Evolutionary conservation across 2,329 filamentous ascomycete species (phyloP).

Genomic region (Fusarium paranaense): DNA sequence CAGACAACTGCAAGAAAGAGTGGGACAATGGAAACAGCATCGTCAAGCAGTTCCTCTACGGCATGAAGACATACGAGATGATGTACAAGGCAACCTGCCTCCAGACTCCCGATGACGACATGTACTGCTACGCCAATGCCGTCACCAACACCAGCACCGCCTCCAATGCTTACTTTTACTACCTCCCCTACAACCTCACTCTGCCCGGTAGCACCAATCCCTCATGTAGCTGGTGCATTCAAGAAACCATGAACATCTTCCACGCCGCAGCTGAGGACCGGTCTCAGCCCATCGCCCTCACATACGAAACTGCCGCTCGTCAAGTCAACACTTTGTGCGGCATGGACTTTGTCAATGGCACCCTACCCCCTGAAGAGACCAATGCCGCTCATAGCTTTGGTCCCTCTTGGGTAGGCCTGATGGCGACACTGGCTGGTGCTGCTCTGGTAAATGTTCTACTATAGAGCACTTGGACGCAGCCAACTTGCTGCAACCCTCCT

Average conservation of each 20-base stretch:
- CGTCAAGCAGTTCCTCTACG: slow-evolving; percentile 80
- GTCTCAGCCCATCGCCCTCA: slow-evolving; percentile 73
- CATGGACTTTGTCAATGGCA: slow-evolving; percentile 66
- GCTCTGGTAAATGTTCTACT: slow-evolving; percentile 33
- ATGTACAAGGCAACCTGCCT: slow-evolving; percentile 87
- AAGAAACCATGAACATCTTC: slow-evolving; percentile 85
- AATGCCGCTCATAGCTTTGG: slow-evolving; percentile 20
- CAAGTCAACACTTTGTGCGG: slow-evolving; percentile 78
- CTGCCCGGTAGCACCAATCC: slow-evolving; percentile 77
- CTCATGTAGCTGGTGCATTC: slow-evolving; percentile 80
- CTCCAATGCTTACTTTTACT: slow-evolving; percentile 85
- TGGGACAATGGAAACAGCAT: slow-evolving; percentile 74
- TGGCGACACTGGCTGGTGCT: slow-evolving; percentile 27
- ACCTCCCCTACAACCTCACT: slow-evolving; percentile 80
- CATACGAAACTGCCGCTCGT: slow-evolving; percentile 78
- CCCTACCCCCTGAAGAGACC: slow-evolving; percentile 55
- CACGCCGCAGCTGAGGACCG: slow-evolving; percentile 74
- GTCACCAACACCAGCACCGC: slow-evolving; percentile 79
- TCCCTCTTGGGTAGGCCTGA: slow-evolving; percentile 34
- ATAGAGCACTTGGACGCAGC: slow-evolving; percentile 15
- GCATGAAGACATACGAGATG: slow-evolving; percentile 80
- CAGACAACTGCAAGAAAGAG: slow-evolving; percentile 78
- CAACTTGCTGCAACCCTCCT: neutral
- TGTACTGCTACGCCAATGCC: slow-evolving; percentile 87
- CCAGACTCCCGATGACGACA: slow-evolving; percentile 70